Percentiles rank a stretch among this genome's conserved stretches.
These are phyloP conservation scores for Nepenthes gracilis DNA, from an alignment of 148 eudicot genomes.

Conservation along the genomic window DNA sequence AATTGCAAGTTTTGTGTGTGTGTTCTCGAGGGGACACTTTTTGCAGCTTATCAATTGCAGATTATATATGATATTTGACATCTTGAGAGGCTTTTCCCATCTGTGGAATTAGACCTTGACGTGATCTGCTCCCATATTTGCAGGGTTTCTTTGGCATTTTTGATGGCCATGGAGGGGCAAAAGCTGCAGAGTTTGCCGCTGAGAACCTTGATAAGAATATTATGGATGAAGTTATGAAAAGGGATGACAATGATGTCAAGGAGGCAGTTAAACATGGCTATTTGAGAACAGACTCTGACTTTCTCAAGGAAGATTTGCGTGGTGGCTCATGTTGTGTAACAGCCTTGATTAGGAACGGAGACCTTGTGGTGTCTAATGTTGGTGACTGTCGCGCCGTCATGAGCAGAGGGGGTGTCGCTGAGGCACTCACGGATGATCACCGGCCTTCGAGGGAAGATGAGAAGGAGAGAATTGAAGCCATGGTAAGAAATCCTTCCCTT, in stretches of 20 bases:
- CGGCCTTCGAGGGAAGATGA: constrained; percentile 71
- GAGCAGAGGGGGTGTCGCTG: constrained; percentile 67
- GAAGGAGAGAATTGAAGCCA: constrained; percentile 52
- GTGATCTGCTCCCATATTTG: constrained; percentile 2
- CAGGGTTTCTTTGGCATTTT: constrained; percentile 83
- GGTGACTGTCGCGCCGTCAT: constrained; percentile 95
- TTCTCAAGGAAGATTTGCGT: constrained; percentile 33
- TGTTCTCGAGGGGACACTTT: too few species aligned
- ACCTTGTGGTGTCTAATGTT: constrained; percentile 78
- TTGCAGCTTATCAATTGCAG: too few species aligned
- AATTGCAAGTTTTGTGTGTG: too few species aligned
- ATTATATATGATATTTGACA: too few species aligned
- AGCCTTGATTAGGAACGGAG: constrained; percentile 50
- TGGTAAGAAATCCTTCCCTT: constrained; percentile 23
- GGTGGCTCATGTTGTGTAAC: constrained; percentile 89
- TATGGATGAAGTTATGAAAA: constrained; percentile 31
- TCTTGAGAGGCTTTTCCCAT: not conserved
- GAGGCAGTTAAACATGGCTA: constrained; percentile 59
- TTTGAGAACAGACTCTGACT: constrained; percentile 58
- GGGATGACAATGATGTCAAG: constrained; percentile 16
- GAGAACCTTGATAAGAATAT: constrained; percentile 49
- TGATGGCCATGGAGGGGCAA: constrained; percentile 86
- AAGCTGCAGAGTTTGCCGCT: constrained; percentile 78
- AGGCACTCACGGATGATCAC: constrained; percentile 71
- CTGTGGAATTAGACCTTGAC: not conserved